Percentiles rank a stretch among this genome's conserved stretches.
Evolutionary conservation across 352 stramenopile genomes (phyloP).

Genomic region (Phytophthora foliorum): DNA sequence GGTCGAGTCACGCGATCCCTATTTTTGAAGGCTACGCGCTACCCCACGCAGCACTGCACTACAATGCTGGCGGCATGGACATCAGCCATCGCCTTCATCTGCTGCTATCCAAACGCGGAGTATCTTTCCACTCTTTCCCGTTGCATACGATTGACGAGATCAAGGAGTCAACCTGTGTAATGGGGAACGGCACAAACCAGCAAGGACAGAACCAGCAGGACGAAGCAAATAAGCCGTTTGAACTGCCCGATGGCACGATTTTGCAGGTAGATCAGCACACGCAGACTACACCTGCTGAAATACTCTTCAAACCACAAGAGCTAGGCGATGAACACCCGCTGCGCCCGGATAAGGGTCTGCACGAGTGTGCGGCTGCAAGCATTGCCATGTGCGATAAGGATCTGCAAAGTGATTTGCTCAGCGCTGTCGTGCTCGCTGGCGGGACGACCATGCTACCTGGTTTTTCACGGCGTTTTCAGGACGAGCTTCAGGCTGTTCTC

Average conservation of each 20-base stretch:
- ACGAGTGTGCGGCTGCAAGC: conserved; percentile 82
- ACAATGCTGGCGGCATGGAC: conserved; percentile 76
- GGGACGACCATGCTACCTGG: conserved; percentile 89
- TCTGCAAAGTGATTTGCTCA: conserved; percentile 81
- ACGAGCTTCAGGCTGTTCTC: conserved; percentile 57
- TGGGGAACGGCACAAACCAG: conserved; percentile 41
- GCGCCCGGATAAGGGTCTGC: conserved; percentile 74
- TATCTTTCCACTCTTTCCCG: conserved; percentile 78
- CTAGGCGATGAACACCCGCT: conserved; percentile 94
- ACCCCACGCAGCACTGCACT: conserved; percentile 79
- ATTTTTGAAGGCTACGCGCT: conserved; percentile 88
- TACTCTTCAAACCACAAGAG: conserved; percentile 89
- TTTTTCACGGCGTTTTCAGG: conserved; percentile 84
- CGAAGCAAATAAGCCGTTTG: conserved; percentile 67
- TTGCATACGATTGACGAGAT: conserved; percentile 86
- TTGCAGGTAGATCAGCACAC: conserved; percentile 87
- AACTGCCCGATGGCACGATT: conserved; percentile 88
- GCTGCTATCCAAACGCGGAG: conserved; percentile 69
- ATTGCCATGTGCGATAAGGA: conserved; percentile 92
- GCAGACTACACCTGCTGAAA: conserved; percentile 71
- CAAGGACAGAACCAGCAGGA: conserved; percentile 32
- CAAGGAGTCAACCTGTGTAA: conserved; percentile 76
- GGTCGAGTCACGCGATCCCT: conserved; percentile 86
- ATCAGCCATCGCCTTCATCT: conserved; percentile 81
- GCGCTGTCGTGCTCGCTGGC: conserved; percentile 81